Conservation (phyloP, 768 basidiomycete species). For the Pleurotus djamor region DNA sequence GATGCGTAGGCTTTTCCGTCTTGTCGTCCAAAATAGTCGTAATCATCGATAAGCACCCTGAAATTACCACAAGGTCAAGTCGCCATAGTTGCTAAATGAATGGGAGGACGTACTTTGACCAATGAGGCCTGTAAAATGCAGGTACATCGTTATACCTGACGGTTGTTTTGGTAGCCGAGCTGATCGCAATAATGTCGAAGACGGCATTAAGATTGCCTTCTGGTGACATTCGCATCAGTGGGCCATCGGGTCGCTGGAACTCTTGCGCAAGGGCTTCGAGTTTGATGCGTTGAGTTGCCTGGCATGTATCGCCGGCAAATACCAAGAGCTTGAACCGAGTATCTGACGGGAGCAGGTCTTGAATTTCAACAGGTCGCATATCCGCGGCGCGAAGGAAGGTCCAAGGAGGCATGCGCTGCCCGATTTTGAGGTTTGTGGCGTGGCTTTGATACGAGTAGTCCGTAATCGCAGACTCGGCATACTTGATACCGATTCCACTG, state of each 20-base stretch:
- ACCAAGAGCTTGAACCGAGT: slow-evolving; percentile 53
- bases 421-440: slow-evolving; percentile 41
- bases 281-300: slow-evolving; percentile 22
- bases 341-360: slow-evolving; percentile 50
- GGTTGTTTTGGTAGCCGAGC: slow-evolving; percentile 30
- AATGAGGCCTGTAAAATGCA: slow-evolving; percentile 45
- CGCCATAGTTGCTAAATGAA: background rate
- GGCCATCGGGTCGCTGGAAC: slow-evolving; percentile 20
- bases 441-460: slow-evolving; percentile 29
- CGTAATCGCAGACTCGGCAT: slow-evolving; percentile 44
- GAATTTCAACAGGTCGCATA: slow-evolving; percentile 46
- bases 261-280: slow-evolving; percentile 28
- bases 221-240: slow-evolving; percentile 27
- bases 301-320: slow-evolving; percentile 45
- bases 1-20: slow-evolving; percentile 57
- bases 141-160: slow-evolving; percentile 48
- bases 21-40: slow-evolving; percentile 33
- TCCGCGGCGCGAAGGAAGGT: slow-evolving; percentile 50
- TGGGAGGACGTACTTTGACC: slow-evolving; percentile 47
- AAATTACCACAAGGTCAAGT: background rate
- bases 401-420: slow-evolving; percentile 52
- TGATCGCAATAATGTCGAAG: slow-evolving; percentile 43
- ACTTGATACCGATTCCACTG: slow-evolving; percentile 54
- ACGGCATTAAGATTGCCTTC: slow-evolving; percentile 25
- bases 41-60: slow-evolving; percentile 63